A percentile compares a stretch with the other conserved stretches of the same genome.
Conservation (phyloP, 345 rosid species). For the Pistacia integerrima region DNA sequence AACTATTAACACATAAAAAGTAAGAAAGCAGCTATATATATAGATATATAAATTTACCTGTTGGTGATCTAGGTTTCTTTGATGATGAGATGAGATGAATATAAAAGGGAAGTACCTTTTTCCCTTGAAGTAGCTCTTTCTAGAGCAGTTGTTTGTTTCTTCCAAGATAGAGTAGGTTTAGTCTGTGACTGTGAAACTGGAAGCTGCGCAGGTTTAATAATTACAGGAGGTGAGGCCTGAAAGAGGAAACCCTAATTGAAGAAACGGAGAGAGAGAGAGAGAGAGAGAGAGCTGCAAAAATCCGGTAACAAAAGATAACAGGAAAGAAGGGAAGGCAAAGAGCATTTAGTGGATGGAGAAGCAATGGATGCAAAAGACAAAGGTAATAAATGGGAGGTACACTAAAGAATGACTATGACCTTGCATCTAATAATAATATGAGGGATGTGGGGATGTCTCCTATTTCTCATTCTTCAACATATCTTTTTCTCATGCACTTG, state of each 20-base stretch:
- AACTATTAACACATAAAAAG: conserved; percentile 20
- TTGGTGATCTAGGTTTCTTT: conserved; percentile 38
- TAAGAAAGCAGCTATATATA: conserved; percentile 10
- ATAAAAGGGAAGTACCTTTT: conserved; percentile 35
- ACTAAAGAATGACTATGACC: conserved; percentile 72
- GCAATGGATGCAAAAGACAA: conserved; percentile 75
- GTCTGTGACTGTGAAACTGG: conserved; percentile 19
- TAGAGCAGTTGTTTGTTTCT: conserved; percentile 32
- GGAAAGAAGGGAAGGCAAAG: conserved; percentile 40
- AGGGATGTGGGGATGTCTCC: conserved; percentile 59
- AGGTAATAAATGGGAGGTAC: conserved; percentile 64
- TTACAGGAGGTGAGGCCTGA: conserved; percentile 16
- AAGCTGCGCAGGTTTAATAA: conserved; percentile 20
- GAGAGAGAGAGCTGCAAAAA: conserved; percentile 14
- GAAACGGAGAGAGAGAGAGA: conserved; percentile 8
- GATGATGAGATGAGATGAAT: conserved; percentile 32
- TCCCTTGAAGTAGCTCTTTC: conserved; percentile 28
- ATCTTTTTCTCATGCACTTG: conserved; percentile 40
- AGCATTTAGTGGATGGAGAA: conserved; percentile 53
- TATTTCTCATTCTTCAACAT: conserved; percentile 34
- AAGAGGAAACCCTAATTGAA: conserved; percentile 50
- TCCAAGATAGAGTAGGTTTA: conserved; percentile 33
- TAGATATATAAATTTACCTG: conserved; percentile 29
- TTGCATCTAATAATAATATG: conserved; percentile 75
- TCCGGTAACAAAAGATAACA: conserved; percentile 24